Percentiles rank a stretch among this genome's conserved stretches.
Conservation (phyloP, 2,329 filamentous ascomycete species). For the Beauveria medogensis region DNA sequence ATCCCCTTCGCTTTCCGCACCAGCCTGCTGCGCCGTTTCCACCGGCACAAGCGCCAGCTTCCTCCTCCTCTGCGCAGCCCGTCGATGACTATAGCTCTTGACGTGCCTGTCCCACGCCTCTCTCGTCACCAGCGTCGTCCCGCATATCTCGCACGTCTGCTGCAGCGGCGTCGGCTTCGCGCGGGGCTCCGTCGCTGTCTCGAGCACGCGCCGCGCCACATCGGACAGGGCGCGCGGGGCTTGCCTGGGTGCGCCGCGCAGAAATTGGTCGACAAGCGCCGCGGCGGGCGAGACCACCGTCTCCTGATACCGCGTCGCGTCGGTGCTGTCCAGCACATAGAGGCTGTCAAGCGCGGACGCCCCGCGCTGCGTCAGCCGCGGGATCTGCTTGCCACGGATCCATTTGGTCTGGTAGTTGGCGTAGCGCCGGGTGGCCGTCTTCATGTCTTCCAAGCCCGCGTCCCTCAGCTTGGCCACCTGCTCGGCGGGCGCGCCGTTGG, state of each 20-base stretch:
- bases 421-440: constrained; percentile 79
- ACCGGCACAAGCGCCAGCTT: constrained; percentile 28
- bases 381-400: constrained; percentile 77
- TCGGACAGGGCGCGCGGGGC: constrained; percentile 39
- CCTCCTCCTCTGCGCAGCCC: constrained; percentile 27
- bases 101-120: constrained; percentile 35
- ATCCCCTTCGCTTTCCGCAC: neutral
- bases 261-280: constrained; percentile 53
- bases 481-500: constrained; percentile 21
- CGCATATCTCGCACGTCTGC: constrained; percentile 65
- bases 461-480: constrained; percentile 48
- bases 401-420: constrained; percentile 77
- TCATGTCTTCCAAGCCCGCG: constrained; percentile 63
- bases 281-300: constrained; percentile 60
- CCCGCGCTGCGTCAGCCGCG: constrained; percentile 51
- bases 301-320: constrained; percentile 52
- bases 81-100: constrained; percentile 27
- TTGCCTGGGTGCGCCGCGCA: constrained; percentile 48
- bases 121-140: constrained; percentile 52
- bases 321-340: constrained; percentile 75
- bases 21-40: constrained; percentile 1
- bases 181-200: constrained; percentile 35
- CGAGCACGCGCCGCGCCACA: constrained; percentile 47
- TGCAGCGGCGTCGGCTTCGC: constrained; percentile 45
- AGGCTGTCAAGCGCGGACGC: constrained; percentile 47